phyloP scores from a whole-genome alignment of 2,329 filamentous ascomycete species.

The Beauveria sp. region DNA sequence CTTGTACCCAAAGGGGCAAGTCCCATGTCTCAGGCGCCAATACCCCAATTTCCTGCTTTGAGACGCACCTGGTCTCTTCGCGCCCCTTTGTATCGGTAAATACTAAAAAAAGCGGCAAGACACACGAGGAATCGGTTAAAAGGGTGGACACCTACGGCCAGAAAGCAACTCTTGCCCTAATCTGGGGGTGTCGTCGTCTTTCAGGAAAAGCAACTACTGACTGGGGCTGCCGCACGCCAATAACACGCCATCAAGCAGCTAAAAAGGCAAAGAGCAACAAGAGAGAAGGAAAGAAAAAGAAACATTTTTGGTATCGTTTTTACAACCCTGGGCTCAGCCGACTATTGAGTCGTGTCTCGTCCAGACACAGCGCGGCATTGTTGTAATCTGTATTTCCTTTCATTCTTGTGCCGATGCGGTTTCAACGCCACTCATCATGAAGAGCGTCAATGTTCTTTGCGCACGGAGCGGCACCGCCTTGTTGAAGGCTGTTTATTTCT shows the following conservation, averaged over 20 bases:
- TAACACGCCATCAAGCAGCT: not conserved
- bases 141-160: not conserved
- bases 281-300: not conserved
- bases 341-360: too few species aligned
- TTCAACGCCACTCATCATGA: too few species aligned
- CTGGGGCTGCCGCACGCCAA: not conserved
- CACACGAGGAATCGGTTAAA: not conserved
- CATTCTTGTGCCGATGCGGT: too few species aligned
- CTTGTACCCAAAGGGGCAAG: not conserved
- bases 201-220: conserved; percentile 3
- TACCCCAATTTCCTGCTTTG: conserved; percentile 1
- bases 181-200: not conserved
- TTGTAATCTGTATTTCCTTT: too few species aligned
- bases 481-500: too few species aligned
- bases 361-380: too few species aligned
- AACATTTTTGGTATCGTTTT: too few species aligned
- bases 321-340: too few species aligned
- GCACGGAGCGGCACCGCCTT: too few species aligned
- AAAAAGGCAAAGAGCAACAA: not conserved
- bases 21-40: conserved; percentile 2
- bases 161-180: conserved; percentile 6
- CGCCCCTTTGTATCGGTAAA: not conserved
- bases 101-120: not conserved
- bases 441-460: too few species aligned
- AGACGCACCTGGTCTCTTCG: not conserved